Conservation (phyloP, 2,329 filamentous ascomycete genomes). For the Intubia oerlemansii region DNA sequence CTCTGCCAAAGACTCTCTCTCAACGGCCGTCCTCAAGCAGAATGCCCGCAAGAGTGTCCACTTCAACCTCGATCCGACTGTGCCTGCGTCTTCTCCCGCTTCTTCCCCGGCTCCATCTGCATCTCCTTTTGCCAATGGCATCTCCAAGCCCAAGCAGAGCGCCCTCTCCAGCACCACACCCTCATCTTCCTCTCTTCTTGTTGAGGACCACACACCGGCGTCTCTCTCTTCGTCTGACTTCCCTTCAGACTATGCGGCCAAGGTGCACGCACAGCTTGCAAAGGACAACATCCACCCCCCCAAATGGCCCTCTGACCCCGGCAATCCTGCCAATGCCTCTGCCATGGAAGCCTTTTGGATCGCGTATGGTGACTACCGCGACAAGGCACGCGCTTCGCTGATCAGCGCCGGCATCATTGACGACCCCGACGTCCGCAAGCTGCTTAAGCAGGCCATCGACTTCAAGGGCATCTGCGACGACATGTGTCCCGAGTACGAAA, state of each 20-base stretch:
- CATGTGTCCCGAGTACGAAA: slow-evolving; percentile 49
- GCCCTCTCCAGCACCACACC: too few relatives aligned
- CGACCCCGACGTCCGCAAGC: slow-evolving; percentile 40
- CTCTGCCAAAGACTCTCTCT: too few relatives aligned
- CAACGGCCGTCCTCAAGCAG: too few relatives aligned
- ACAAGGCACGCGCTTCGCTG: slow-evolving; percentile 31
- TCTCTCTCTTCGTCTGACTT: too few relatives aligned
- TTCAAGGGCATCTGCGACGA: slow-evolving; percentile 49
- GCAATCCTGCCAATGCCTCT: slow-evolving; percentile 26
- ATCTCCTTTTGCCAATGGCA: too few relatives aligned
- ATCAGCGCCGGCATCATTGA: slow-evolving; percentile 40
- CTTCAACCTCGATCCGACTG: too few relatives aligned
- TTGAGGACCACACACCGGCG: too few relatives aligned
- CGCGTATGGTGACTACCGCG: slow-evolving; percentile 33
- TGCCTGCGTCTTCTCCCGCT: too few relatives aligned
- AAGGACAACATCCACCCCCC: slow-evolving; percentile 32
- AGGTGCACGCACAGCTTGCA: slow-evolving; percentile 29
- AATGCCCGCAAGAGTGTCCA: too few relatives aligned
- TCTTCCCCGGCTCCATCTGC: too few relatives aligned
- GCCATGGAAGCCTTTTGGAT: slow-evolving; percentile 33
- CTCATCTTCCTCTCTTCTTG: too few relatives aligned
- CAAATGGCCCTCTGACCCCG: slow-evolving; percentile 31
- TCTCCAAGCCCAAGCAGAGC: too few relatives aligned
- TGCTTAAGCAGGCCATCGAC: slow-evolving; percentile 39
- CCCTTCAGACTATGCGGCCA: slow-evolving; percentile 20